These are phyloP conservation scores for Globisporangium alternatum DNA, from an alignment of 352 stramenopile genomes.

Conservation along the genomic window DNA sequence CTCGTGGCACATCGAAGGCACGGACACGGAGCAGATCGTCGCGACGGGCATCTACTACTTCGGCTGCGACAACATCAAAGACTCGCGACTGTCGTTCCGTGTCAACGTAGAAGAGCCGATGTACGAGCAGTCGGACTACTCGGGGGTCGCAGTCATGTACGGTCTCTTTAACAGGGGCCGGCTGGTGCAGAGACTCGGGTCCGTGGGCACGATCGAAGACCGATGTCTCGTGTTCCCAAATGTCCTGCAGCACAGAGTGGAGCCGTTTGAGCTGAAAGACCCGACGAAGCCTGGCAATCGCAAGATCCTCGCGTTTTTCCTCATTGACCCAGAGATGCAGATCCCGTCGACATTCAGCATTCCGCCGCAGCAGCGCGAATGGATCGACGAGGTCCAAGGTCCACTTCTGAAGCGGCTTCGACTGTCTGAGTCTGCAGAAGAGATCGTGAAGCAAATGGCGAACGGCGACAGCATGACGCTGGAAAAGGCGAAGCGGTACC, in stretches of 20 bases:
- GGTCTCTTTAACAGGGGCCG: constrained; percentile 21
- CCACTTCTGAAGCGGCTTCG: constrained; percentile 12
- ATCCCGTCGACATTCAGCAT: constrained; percentile 37
- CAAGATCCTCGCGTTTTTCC: constrained; percentile 51
- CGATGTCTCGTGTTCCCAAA: constrained; percentile 45
- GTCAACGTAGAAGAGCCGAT: constrained; percentile 23
- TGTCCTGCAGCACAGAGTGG: constrained; percentile 38
- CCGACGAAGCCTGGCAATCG: constrained; percentile 26
- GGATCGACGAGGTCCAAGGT: constrained; percentile 19
- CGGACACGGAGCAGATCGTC: constrained; percentile 35
- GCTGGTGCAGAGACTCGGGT: constrained; percentile 27
- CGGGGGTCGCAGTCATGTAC: constrained; percentile 28
- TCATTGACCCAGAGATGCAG: constrained; percentile 29
- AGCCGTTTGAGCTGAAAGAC: constrained; percentile 42
- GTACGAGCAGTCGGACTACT: constrained; percentile 32
- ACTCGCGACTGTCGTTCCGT: constrained; percentile 38
- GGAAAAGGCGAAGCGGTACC: constrained; percentile 21
- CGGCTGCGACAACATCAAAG: constrained; percentile 40
- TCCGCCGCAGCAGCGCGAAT: constrained; percentile 37
- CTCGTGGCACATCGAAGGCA: constrained; percentile 54
- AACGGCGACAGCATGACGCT: constrained; percentile 20
- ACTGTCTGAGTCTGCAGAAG: constrained; percentile 15
- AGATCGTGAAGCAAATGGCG: constrained; percentile 23
- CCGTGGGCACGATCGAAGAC: constrained; percentile 20
- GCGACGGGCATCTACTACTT: constrained; percentile 54